Evolutionary conservation across 495 filamentous ascomycete genomes (phyloP).

Genomic region (Aspergillus carlsbadensis): DNA sequence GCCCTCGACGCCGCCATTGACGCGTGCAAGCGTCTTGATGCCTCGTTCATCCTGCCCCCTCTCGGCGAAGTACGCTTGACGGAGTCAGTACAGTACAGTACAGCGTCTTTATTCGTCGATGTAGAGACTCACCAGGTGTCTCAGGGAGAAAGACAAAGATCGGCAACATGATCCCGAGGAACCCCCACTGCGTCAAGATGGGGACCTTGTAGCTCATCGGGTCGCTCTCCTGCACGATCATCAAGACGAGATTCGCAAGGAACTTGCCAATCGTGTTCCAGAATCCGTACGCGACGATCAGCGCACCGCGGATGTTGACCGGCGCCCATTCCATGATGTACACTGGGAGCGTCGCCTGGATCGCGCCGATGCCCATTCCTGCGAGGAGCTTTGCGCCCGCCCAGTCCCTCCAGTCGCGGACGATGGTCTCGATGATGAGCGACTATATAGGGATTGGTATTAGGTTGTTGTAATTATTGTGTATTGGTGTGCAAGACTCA

Average conservation of each 20-base stretch:
- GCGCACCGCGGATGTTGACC: background rate
- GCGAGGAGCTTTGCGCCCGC: background rate
- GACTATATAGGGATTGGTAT: background rate
- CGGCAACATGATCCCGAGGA: background rate
- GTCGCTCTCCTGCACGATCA: background rate
- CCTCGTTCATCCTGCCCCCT: background rate
- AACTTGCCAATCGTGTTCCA: background rate
- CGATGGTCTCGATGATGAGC: background rate
- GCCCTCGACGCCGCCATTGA: background rate
- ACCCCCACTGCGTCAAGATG: background rate
- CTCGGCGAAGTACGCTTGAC: background rate
- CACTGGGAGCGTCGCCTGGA: background rate
- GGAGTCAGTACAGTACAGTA: too few relatives aligned
- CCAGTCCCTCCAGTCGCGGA: background rate
- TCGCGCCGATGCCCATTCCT: background rate
- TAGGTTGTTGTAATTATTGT: background rate
- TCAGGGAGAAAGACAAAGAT: background rate
- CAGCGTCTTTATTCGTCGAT: too few relatives aligned
- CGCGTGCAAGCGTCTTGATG: background rate
- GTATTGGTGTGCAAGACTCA: too few relatives aligned
- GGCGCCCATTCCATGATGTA: conserved; percentile 1
- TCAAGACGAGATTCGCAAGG: background rate
- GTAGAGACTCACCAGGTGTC: background rate
- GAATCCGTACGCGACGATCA: background rate
- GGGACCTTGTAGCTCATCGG: background rate